Evolutionary conservation across 208 protist genomes (phyloP), one percentile per base, ranked within the genome.

Genomic region (Leishmania gerbilli): DNA sequence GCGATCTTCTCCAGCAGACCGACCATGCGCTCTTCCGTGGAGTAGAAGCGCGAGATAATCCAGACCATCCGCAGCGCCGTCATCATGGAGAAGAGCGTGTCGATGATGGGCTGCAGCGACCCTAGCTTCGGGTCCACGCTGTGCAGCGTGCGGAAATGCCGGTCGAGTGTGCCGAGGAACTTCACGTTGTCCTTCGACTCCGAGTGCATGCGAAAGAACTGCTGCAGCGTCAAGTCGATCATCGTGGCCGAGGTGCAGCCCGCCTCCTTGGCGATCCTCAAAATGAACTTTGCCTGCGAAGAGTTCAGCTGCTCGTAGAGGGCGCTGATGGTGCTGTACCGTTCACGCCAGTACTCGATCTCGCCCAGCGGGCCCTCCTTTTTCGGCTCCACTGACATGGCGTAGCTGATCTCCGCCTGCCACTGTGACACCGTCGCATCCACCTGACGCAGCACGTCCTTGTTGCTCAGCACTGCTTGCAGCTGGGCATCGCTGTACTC

Each of bases 111-210:
- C 86, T 93, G 87, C 68, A 99, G 88, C 51, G 93, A 97, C 62
- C 89, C 88, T 65, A 87, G 84, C 71, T 88, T 87, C 56, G 94
- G 89, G 71, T 93, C 92, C 31, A 98, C 90, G 77, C 96, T 90
- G 34, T 98, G 90, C 79, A 99, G 88, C 11, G 97, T 99, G 79
- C 99, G 99, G 86, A 99, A 99, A 87, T 99, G 99, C 24, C 99
- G 92, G 89, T 99, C 99, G 13, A 99, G 92, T 1, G 99, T 99
- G 76, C 93, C 90, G 67, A 99, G 94, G 88, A 99, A 99, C 84
- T 99, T 99, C 27, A 99, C 98, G 89, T 99, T 99, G 88, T 99
- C 99, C 88, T 99, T 99, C 21, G 99, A 98, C 90, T 99, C 98
- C 7, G 97, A 87, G 88, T 99, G 99, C 77, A 96, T 88, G 81